Conservation (phyloP, 2,329 filamentous ascomycete genomes). For the Colletotrichum chrysophilum region DNA sequence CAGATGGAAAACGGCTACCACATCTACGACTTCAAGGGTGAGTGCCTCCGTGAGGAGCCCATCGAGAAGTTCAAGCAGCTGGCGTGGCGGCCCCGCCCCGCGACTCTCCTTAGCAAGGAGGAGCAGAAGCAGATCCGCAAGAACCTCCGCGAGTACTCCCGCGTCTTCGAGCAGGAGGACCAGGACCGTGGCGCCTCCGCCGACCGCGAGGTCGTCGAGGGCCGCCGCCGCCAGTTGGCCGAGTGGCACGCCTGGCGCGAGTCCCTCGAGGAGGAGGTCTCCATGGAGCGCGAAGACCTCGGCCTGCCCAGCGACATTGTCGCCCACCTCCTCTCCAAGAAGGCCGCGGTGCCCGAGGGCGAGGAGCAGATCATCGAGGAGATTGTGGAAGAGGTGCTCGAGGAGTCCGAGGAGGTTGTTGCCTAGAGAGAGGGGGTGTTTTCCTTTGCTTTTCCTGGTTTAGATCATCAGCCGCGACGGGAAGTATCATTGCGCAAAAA, state of each 20-base stretch:
- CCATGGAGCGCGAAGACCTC: conserved; percentile 71
- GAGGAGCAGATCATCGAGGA: conserved; percentile 86
- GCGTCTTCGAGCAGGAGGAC: conserved; percentile 94
- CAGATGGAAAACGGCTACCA: conserved; percentile 99
- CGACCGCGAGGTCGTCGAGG: conserved; percentile 92
- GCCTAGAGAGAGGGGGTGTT: conserved; percentile 22
- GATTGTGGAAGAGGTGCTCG: conserved; percentile 81
- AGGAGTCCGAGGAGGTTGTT: conserved; percentile 84
- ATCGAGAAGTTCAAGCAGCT: conserved; percentile 99
- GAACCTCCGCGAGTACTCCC: conserved; percentile 96
- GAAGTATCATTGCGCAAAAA: neutral
- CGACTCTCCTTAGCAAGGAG: conserved; percentile 91
- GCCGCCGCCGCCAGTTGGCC: conserved; percentile 78
- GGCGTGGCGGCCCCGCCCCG: conserved; percentile 88
- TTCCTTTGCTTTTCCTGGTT: neutral
- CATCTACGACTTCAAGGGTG: conserved; percentile 94
- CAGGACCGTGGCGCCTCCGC: conserved; percentile 91
- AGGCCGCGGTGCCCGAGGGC: conserved; percentile 60
- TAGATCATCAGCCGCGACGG: neutral
- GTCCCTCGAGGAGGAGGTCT: conserved; percentile 72
- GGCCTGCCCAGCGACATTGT: conserved; percentile 71
- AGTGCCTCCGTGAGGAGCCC: conserved; percentile 85
- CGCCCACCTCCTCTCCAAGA: conserved; percentile 65
- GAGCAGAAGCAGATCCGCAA: conserved; percentile 98
- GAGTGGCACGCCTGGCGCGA: conserved; percentile 91